Conservation (phyloP, 805 yeast species). For the Priceomyces haplophilus region DNA sequence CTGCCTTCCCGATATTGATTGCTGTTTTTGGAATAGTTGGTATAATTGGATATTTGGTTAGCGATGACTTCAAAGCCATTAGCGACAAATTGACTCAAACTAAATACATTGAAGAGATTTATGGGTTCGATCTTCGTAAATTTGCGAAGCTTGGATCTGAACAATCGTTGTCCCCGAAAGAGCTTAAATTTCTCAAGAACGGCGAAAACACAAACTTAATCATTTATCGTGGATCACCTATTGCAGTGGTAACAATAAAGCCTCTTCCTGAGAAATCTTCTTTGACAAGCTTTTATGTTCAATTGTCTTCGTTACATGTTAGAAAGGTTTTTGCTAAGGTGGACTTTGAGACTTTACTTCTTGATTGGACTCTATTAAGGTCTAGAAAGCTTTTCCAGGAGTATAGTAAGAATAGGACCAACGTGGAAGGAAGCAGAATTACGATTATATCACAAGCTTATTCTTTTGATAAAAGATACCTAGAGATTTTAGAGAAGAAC, state of each 20-base stretch:
- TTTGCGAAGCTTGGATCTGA: slow-evolving; percentile 37
- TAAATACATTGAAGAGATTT: slow-evolving; percentile 30
- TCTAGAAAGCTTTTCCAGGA: slow-evolving; percentile 38
- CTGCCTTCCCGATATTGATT: slow-evolving; percentile 37
- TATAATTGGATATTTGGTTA: slow-evolving; percentile 37
- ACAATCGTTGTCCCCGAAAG: slow-evolving; percentile 14
- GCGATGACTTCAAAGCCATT: slow-evolving; percentile 47
- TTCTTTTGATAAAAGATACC: slow-evolving; percentile 47
- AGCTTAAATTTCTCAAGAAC: slow-evolving; percentile 24
- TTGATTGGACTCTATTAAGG: slow-evolving; percentile 58
- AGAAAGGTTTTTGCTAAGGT: slow-evolving; percentile 65
- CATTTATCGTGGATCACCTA: slow-evolving; percentile 66
- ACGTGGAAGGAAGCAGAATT: slow-evolving; percentile 28
- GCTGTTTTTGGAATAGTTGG: slow-evolving; percentile 36
- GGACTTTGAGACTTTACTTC: slow-evolving; percentile 60
- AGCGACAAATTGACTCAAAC: slow-evolving; percentile 26
- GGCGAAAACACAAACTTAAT: slow-evolving; percentile 54
- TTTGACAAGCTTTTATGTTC: slow-evolving; percentile 44
- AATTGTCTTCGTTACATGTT: slow-evolving; percentile 57
- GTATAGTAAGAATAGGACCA: slow-evolving; percentile 24
- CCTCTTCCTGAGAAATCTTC: slow-evolving; percentile 38
- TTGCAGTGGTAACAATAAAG: slow-evolving; percentile 56
- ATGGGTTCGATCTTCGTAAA: slow-evolving; percentile 50
- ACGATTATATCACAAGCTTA: slow-evolving; percentile 47
- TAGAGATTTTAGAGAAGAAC: slow-evolving; percentile 33